Evolutionary conservation across 1,139 yeast species (phyloP).

Genomic region (Nakaseomyces uthaithaninus): DNA sequence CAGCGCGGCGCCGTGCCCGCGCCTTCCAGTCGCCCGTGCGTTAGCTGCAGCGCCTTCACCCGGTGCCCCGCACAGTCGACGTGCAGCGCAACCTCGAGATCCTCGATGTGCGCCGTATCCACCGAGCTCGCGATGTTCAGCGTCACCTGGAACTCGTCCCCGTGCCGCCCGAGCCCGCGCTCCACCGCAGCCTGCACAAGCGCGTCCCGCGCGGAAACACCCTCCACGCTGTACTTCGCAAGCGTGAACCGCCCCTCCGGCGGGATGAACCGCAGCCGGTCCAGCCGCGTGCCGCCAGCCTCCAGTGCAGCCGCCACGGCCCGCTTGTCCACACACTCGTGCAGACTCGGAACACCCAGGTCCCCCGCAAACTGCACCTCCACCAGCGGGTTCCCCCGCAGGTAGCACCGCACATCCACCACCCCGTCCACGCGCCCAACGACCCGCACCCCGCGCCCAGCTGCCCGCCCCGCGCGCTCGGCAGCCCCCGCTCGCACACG

Average conservation of each 20-base stretch:
- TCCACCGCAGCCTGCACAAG: constrained; percentile 54
- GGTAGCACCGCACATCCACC: constrained; percentile 53
- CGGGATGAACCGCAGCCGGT: constrained; percentile 48
- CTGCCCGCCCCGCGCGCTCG: too few species aligned
- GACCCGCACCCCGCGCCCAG: too few species aligned
- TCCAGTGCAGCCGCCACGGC: neutral
- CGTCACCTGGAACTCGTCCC: constrained; percentile 70
- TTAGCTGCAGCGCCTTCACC: constrained; percentile 23
- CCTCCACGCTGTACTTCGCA: constrained; percentile 48
- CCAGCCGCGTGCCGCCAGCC: constrained; percentile 19
- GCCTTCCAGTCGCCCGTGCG: constrained; percentile 35
- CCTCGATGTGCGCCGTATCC: constrained; percentile 49
- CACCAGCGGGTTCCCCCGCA: constrained; percentile 76
- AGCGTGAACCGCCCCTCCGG: constrained; percentile 75
- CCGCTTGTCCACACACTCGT: constrained; percentile 34
- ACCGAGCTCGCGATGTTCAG: constrained; percentile 47
- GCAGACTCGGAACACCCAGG: constrained; percentile 43
- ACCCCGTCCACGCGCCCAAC: constrained; percentile 56
- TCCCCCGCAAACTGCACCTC: constrained; percentile 40
- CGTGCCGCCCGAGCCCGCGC: constrained; percentile 50
- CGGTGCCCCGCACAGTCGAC: constrained; percentile 28
- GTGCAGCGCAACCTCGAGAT: constrained; percentile 44
- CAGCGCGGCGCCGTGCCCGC: constrained; percentile 60
- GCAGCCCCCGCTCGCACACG: constrained; percentile 63
- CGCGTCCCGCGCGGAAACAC: constrained; percentile 24